Evolutionary conservation across 306 rosid genomes (phyloP).

Genomic region (Vachellia collinsii): DNA sequence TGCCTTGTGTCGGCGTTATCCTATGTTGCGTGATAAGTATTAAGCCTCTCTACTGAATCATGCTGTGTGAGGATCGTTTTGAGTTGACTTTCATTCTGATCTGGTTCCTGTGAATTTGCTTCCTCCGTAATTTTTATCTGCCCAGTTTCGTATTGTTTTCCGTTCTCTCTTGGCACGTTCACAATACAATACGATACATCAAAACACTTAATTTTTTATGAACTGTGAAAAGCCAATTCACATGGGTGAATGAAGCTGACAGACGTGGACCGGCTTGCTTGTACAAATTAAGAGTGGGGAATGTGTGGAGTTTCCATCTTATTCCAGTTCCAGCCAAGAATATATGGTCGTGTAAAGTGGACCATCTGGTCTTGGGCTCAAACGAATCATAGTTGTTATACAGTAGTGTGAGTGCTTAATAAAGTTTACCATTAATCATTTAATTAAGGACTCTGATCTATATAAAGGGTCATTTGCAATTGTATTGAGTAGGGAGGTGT

Average conservation of each 20-base stretch:
- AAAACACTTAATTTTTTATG: background rate
- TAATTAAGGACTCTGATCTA: no score
- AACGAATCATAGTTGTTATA: background rate
- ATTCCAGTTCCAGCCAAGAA: background rate
- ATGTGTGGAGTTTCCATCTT: no score
- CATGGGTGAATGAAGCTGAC: background rate
- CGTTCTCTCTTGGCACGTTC: background rate
- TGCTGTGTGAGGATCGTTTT: slow-evolving; percentile 4
- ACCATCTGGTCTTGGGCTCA: background rate
- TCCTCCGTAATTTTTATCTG: background rate
- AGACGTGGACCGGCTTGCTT: background rate
- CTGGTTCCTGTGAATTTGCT: background rate
- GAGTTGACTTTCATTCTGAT: slow-evolving; percentile 2
- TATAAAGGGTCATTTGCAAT: no score
- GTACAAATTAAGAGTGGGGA: no score
- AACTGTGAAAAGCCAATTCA: background rate
- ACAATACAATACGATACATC: background rate
- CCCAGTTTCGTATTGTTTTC: background rate
- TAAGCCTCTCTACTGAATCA: background rate
- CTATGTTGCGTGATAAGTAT: background rate
- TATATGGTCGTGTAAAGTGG: background rate
- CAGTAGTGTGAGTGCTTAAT: no score
- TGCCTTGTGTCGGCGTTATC: slow-evolving; percentile 2
- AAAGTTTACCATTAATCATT: no score
- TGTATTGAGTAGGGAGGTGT: no score